Base-by-base conservation (phyloP, 2,329 filamentous ascomycete species). In the Plenodomus lindquistii region DNA sequence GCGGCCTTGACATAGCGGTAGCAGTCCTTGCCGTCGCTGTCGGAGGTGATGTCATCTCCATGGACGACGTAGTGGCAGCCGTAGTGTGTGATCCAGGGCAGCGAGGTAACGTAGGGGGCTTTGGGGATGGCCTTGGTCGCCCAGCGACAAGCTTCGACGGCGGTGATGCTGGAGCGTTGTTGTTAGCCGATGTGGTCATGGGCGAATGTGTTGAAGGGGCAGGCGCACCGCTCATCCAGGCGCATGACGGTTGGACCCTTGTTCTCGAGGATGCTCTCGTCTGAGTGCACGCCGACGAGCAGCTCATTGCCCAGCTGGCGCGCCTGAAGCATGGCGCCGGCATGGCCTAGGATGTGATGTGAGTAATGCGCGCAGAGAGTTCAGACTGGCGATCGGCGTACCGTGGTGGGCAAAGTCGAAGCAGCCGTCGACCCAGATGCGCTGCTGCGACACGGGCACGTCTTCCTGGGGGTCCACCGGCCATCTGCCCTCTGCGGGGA, bases 331-430 rank as follows among this genome's bases (percentile, higher is more conserved):
- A 97, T 96, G 57, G 94, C 94, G 52, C 94, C 94, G 4, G 94
- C 94, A 78, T 99, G 94, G 65, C 94, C 89, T 93, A 48, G 20
- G 62, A 77, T 16, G 17, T 17, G 9, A 10, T 34, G 46, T 53
- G 24, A 46, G 55, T 21, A 38, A 36, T 31, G 39, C 4, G 31
- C 27, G 29, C 4, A 8, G 36, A 3, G 37, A 29, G 34, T 5
- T 6, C 5, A 18, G 17, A 18, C 15, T 7, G 34, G 31, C 2
- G 20, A 21, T 7, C 16, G 37, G 34, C 57, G 18, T 73, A 91
- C 89, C 94, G 72, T 97, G 94, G 73, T 99, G 94, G 76, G 92
- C 95, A 76, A 99, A 99, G 78, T 99, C 94, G 77, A 97, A 99
- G 80, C 94, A 99, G 55, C 94, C 94, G 72, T 99, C 94, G 20